Base-by-base conservation (phyloP, 768 basidiomycete genomes). In the Udeniomyces megalosporus region DNA sequence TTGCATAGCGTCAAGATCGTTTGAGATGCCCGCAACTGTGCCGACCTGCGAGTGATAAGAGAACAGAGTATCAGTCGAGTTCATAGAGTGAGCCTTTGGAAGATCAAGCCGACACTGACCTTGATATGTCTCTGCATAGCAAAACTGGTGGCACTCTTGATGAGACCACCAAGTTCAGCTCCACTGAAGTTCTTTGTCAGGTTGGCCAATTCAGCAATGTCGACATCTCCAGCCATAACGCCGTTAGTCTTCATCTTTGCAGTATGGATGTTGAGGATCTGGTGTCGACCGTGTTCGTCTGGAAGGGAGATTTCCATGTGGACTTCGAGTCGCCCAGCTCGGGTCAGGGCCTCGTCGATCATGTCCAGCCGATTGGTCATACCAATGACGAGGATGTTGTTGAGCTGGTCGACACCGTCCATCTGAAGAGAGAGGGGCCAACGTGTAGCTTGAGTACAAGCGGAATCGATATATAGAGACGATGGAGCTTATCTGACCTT, bases 301-400 rank as follows among this genome's bases (percentile, higher is more conserved):
- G 95, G 95, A 0, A 99, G 79, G 2, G 92, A 96, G 65, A 99
- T 97, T 75, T 99, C 95, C 85, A 99, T 95, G 75, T 97, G 95
- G 15, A 97, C 92, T 73, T 99, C 95, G 51, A 99, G 84, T 78
- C 95, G 92, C 47, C 95, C 95, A 0, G 95, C 92, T 69, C 95
- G 91, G 5, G 96, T 80, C 2, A 97, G 80, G 8, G 93, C 95
- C 71, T 99, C 95, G 70, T 99, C 95, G 68, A 99, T 96, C 92
- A 99, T 89, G 78, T 99, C 95, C 47, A 82, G 76, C 64, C 95
- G 84, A 74, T 99, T 97, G 50, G 93, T 99, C 95, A 99, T 99
- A 69, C 95, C 95, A 68, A 99, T 99, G 68, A 99, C 86, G 69
- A 99, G 85, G 65, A 99, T 93, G 75, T 99, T 99, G 78, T 99